A percentile compares a stretch with the other conserved stretches of the same genome.
Conservation (phyloP, 257 asterid species). For the Capsicum baccatum region DNA sequence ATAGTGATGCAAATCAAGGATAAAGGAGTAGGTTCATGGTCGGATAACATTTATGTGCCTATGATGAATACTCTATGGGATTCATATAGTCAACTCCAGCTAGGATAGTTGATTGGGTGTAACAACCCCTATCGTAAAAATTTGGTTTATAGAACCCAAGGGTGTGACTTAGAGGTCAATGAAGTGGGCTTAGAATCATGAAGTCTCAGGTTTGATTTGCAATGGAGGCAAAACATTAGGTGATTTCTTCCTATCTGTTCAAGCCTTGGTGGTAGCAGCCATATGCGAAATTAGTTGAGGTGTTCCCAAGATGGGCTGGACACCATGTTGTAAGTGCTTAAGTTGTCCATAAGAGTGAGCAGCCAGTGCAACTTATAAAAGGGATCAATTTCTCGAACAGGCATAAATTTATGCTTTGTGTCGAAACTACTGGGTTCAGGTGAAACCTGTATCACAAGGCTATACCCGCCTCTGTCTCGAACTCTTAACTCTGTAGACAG, state of each 20-base stretch:
- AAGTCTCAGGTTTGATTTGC: neutral
- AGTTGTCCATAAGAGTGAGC: neutral
- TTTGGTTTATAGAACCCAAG: neutral
- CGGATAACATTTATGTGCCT: neutral
- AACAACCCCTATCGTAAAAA: neutral
- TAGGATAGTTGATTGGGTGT: neutral
- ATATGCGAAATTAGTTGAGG: neutral
- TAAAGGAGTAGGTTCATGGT: neutral
- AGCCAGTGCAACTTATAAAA: neutral
- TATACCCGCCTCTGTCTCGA: neutral
- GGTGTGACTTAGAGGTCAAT: neutral
- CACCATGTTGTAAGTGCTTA: neutral
- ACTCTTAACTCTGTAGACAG: neutral
- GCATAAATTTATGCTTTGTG: neutral
- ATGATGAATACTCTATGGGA: neutral
- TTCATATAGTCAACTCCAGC: neutral
- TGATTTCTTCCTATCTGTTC: neutral
- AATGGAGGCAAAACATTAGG: neutral
- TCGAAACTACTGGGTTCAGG: neutral
- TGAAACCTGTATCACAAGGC: neutral
- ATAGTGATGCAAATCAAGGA: neutral
- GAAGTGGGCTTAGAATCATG: neutral
- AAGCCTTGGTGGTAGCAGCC: neutral
- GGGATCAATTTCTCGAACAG: neutral
- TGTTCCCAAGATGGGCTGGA: neutral